These are phyloP conservation scores for Aspergillus pseudoterreus DNA, from an alignment of 2,329 filamentous ascomycete species.

Conservation along the genomic window DNA sequence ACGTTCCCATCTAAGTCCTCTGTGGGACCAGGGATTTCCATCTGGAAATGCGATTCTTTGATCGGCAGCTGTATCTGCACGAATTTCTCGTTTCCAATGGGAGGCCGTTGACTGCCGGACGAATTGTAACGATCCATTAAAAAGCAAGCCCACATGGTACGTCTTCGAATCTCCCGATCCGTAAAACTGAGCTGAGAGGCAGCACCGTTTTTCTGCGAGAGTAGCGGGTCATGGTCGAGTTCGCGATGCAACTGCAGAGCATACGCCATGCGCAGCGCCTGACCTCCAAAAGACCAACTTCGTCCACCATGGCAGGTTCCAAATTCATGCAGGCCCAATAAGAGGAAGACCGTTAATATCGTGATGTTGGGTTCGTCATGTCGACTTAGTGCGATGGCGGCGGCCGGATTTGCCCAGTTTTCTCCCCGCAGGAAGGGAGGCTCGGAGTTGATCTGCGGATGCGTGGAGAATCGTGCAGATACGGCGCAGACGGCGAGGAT, in stretches of 20 bases:
- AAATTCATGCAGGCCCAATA: slow-evolving; percentile 90
- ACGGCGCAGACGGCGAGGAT: slow-evolving; percentile 93
- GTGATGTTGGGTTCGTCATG: slow-evolving; percentile 97
- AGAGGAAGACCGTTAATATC: slow-evolving; percentile 82
- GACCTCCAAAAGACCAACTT: slow-evolving; percentile 93
- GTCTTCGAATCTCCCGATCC: slow-evolving; percentile 84
- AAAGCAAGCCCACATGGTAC: slow-evolving; percentile 98
- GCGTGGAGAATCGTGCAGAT: slow-evolving; percentile 89
- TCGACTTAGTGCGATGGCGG: slow-evolving; percentile 78
- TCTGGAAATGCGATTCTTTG: slow-evolving; percentile 82
- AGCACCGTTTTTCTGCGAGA: slow-evolving; percentile 53
- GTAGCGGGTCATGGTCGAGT: slow-evolving; percentile 71
- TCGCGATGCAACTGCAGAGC: slow-evolving; percentile 91
- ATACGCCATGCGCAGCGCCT: slow-evolving; percentile 95
- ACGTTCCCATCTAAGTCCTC: slow-evolving; percentile 74
- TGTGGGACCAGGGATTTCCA: slow-evolving; percentile 85
- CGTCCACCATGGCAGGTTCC: slow-evolving; percentile 93
- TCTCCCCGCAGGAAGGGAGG: slow-evolving; percentile 86
- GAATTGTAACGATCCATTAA: slow-evolving; percentile 98
- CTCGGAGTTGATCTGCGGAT: slow-evolving; percentile 71
- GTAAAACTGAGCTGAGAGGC: slow-evolving; percentile 74
- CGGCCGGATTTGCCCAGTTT: slow-evolving; percentile 82
- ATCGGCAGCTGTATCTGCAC: slow-evolving; percentile 87
- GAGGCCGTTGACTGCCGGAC: slow-evolving; percentile 86
- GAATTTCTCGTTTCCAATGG: slow-evolving; percentile 85